These are phyloP conservation scores for Blumeriella jaapii DNA, from an alignment of 2,329 filamentous ascomycete species.

Conservation along the genomic window DNA sequence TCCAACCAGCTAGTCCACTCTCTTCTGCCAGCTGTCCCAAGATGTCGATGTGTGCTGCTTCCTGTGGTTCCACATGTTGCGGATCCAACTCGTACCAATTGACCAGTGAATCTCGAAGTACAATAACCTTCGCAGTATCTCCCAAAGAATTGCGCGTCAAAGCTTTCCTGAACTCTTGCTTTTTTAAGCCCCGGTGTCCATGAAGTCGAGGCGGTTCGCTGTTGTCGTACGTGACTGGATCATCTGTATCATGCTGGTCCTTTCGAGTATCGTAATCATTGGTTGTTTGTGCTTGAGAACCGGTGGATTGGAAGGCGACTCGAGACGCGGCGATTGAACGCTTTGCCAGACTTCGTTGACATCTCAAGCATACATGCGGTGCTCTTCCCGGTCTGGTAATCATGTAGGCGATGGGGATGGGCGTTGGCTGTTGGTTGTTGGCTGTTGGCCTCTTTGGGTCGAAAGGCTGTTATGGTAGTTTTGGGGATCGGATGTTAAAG, in stretches of 20 bases:
- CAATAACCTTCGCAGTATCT: constrained; percentile 21
- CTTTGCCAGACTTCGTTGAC: constrained; percentile 21
- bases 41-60: constrained; percentile 23
- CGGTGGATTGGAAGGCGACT: constrained; percentile 13
- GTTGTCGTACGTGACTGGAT: no score
- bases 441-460: constrained; percentile 4
- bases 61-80: background rate
- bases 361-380: constrained; percentile 26
- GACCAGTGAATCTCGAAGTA: constrained; percentile 24
- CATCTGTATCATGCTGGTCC: no score
- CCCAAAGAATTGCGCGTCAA: no score
- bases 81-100: constrained; percentile 7
- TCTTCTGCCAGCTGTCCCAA: constrained; percentile 21
- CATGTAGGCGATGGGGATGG: constrained; percentile 25
- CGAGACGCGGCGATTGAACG: constrained; percentile 5
- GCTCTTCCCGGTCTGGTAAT: constrained; percentile 19
- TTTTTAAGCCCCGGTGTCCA: constrained; percentile 18
- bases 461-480: no score
- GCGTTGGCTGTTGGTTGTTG: constrained; percentile 2
- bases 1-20: constrained; percentile 18
- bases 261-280: background rate
- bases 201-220: no score
- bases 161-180: no score
- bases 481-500: no score
- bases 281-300: background rate